Evolutionary conservation across 2,329 filamentous ascomycete species (phyloP).

Genomic region (Neonectria sp.): DNA sequence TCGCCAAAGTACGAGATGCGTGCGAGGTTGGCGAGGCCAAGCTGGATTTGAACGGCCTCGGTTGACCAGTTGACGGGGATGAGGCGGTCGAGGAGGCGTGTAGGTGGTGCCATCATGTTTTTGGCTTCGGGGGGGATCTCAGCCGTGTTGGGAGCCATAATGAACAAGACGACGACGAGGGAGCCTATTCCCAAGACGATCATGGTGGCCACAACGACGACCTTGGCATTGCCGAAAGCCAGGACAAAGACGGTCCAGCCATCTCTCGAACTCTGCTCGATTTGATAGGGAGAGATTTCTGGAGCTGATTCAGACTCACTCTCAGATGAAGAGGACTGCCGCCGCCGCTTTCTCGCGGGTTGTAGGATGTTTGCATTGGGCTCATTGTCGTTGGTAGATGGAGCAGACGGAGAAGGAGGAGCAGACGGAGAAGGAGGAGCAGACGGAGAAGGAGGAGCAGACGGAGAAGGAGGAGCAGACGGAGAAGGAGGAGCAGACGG

Average conservation of each 20-base stretch:
- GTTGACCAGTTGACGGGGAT: background rate
- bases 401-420: too few species aligned
- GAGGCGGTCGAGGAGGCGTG: background rate
- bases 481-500: too few species aligned
- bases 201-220: background rate
- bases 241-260: background rate
- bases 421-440: too few species aligned
- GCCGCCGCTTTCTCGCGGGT: too few species aligned
- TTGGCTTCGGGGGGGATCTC: background rate
- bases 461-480: too few species aligned
- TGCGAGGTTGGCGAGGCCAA: background rate
- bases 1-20: background rate
- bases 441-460: too few species aligned
- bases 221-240: background rate
- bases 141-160: background rate
- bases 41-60: background rate
- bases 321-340: too few species aligned
- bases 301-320: too few species aligned
- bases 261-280: background rate
- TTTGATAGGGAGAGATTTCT: too few species aligned
- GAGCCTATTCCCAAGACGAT: background rate
- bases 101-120: background rate
- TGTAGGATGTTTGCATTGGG: too few species aligned
- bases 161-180: background rate
- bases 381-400: too few species aligned